Base-by-base conservation (phyloP, 2,329 filamentous ascomycete species). In the Ophiostoma pallidulum region DNA sequence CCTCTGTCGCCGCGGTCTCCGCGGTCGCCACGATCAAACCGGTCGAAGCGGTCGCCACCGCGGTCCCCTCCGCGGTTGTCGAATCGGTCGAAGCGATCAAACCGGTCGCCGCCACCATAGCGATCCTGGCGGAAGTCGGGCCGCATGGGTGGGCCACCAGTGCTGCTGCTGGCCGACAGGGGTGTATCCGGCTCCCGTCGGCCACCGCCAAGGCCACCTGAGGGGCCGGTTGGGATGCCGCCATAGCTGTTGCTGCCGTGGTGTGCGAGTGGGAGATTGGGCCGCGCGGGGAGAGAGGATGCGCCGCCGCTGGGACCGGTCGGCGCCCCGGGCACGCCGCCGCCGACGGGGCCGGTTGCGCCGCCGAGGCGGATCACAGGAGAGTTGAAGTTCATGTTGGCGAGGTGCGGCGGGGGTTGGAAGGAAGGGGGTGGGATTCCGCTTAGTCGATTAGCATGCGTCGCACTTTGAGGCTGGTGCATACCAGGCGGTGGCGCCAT, bases 351-450 rank as follows among this genome's bases (percentile, higher is more conserved):
- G 39, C 48, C 48, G 18, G 14, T 38, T 12, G 88, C 90, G 35
- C 89, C 91, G 36, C 91, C 92, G 39, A 98, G 77, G 47, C 92
- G 86, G 61, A 98, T 97, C 51, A 97, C 89, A 48, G 91, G 90
- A 31, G 92, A 92, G 60, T 86, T 94, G 72, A 97, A 95, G 71
- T 98, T 96, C 72, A 98, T 95, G 64, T 94, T 94, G 44, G 91
- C 89, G 76, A 96, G 86, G 62, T 92, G 95, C 43, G 86, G 73
- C 9, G 91, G 90, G 41, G 88, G 80, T 70, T 94, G 86, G 67
- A 95, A 96, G 65, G 81, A 87, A 50, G 82, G n/a, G n/a, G n/a
- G 72, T 53, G 87, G 88, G 54, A 94, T 81, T 60, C 80, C 82
- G 65, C 78, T 86, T 63, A 86, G 86, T 72, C 86, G 82, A 70